phyloP scores from a whole-genome alignment of 2,329 filamentous ascomycete genomes.

The Penicillium crustosum region DNA sequence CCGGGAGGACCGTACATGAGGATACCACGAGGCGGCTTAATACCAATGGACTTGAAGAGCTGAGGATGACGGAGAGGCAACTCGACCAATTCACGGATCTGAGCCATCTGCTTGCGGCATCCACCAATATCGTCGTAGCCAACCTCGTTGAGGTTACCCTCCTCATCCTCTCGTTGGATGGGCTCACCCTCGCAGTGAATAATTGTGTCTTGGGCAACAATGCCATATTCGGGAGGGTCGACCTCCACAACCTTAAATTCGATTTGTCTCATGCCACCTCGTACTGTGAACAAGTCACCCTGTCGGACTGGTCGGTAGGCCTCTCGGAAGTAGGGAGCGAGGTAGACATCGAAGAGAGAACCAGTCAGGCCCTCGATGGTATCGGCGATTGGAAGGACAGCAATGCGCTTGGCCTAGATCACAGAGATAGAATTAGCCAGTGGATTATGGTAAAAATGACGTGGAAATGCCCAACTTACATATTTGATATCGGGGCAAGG shows the following conservation, averaged over 20 bases:
- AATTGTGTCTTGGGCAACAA: conserved; percentile 96
- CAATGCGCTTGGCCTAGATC: conserved; percentile 90
- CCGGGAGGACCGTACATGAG: conserved; percentile 94
- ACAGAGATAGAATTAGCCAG: conserved; percentile 23
- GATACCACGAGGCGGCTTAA: conserved; percentile 98
- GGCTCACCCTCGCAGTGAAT: conserved; percentile 98
- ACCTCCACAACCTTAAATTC: conserved; percentile 99
- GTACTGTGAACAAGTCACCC: conserved; percentile 95
- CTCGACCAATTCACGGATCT: conserved; percentile 98
- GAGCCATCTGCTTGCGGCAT: conserved; percentile 99
- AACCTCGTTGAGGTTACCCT: conserved; percentile 98
- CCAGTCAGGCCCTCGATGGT: conserved; percentile 97
- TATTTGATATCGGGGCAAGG: conserved; percentile 99
- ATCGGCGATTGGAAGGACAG: conserved; percentile 95
- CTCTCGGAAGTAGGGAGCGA: conserved; percentile 98
- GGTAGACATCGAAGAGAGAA: conserved; percentile 97
- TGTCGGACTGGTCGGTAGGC: conserved; percentile 96
- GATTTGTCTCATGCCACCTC: conserved; percentile 97
- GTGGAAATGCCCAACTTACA: conserved; percentile 57
- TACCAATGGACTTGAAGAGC: conserved; percentile 99
- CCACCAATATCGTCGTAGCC: conserved; percentile 99
- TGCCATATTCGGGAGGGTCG: conserved; percentile 96
- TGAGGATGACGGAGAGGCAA: conserved; percentile 94
- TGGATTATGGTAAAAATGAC: background rate
- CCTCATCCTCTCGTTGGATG: conserved; percentile 97